A percentile compares a stretch with the other conserved stretches of the same genome.
These are phyloP conservation scores for Tylopilus plumbeoviolaceoides DNA, from an alignment of 768 basidiomycete species.

Conservation along the genomic window DNA sequence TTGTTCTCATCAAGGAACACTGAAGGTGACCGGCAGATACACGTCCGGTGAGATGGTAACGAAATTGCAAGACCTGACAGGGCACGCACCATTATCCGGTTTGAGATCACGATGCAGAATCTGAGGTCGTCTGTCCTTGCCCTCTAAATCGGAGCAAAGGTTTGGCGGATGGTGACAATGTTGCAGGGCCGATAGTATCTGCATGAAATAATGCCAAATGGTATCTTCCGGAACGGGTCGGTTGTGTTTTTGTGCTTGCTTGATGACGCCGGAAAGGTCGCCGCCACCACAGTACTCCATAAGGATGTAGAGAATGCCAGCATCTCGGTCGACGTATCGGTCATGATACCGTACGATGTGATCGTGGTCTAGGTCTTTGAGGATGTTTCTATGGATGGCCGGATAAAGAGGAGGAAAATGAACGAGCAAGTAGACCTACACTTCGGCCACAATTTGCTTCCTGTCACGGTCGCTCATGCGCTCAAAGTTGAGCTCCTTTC, in stretches of 20 bases:
- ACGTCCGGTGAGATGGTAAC: neutral
- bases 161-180: constrained; percentile 85
- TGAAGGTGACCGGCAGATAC: constrained; percentile 24
- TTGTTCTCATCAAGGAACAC: constrained; percentile 87
- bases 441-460: constrained; percentile 96
- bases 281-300: constrained; percentile 99
- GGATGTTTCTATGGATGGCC: constrained; percentile 67
- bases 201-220: constrained; percentile 95
- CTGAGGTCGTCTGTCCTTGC: constrained; percentile 57
- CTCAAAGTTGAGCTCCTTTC: constrained; percentile 97
- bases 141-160: constrained; percentile 34
- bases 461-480: constrained; percentile 94
- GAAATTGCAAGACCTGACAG: neutral
- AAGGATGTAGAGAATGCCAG: constrained; percentile 90
- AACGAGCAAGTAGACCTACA: constrained; percentile 52
- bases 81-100: constrained; percentile 84
- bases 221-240: constrained; percentile 86
- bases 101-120: constrained; percentile 95
- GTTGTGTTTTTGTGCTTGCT: constrained; percentile 63
- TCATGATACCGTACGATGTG: constrained; percentile 97
- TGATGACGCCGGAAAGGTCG: constrained; percentile 86
- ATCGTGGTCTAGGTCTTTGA: constrained; percentile 92
- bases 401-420: neutral
- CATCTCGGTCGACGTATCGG: constrained; percentile 85
- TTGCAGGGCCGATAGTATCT: constrained; percentile 83